Percentiles rank a stretch among this genome's conserved stretches.
Conservation (phyloP, 2,329 filamentous ascomycete species). For the Cadophora malorum region DNA sequence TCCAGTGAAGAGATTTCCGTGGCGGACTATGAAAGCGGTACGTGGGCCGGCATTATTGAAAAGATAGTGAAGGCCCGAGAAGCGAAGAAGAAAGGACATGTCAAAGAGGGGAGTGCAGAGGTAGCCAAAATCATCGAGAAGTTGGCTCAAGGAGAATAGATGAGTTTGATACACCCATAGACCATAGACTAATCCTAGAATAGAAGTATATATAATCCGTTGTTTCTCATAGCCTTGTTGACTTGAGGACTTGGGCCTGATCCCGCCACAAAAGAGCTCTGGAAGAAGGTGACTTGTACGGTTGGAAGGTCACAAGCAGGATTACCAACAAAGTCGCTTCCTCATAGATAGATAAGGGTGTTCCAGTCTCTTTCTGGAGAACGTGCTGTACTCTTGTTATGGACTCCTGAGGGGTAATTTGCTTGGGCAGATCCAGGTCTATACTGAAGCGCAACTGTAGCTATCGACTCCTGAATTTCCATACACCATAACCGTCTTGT, state of each 20-base stretch:
- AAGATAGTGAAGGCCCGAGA: background rate
- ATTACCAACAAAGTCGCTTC: too few relatives aligned
- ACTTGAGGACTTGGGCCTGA: too few relatives aligned
- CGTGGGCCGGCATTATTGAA: constrained; percentile 5
- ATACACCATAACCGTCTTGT: background rate
- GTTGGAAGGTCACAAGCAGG: too few relatives aligned
- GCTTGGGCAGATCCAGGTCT: too few relatives aligned
- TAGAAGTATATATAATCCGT: background rate
- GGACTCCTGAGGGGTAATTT: too few relatives aligned
- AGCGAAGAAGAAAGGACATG: too few relatives aligned
- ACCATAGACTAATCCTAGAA: background rate
- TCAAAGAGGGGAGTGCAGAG: constrained; percentile 4
- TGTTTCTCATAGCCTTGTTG: too few relatives aligned
- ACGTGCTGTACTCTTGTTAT: too few relatives aligned
- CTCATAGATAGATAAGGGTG: too few relatives aligned
- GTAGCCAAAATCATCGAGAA: constrained; percentile 7
- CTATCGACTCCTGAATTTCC: too few relatives aligned
- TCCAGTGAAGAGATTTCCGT: constrained; percentile 18
- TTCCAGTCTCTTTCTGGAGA: too few relatives aligned
- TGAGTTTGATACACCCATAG: background rate
- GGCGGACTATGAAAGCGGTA: constrained; percentile 8
- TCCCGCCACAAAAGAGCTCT: too few relatives aligned
- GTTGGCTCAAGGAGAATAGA: background rate
- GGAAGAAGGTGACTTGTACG: background rate
- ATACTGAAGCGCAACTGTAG: background rate